Evolutionary conservation across 2,329 filamentous ascomycete species (phyloP).

Genomic region (Mycosphaerella arachidis): DNA sequence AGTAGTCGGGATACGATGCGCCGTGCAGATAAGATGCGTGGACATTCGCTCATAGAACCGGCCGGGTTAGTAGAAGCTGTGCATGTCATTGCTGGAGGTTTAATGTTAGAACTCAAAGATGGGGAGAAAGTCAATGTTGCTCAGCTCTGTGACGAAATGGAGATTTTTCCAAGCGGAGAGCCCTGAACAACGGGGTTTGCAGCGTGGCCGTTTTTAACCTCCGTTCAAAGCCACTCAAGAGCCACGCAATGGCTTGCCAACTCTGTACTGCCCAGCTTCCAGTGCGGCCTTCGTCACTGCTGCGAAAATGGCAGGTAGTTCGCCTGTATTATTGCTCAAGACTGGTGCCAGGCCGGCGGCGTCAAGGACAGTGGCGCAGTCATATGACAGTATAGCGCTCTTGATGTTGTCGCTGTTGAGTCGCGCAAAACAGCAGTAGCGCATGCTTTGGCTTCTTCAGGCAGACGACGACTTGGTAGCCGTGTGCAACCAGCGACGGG

Average conservation of each 20-base stretch:
- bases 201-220: no score
- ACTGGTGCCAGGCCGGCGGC: conserved; percentile 39
- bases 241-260: no score
- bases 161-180: background rate
- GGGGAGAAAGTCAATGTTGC: background rate
- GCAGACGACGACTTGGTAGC: conserved; percentile 38
- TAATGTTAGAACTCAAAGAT: no score
- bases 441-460: conserved; percentile 31
- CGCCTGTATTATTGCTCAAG: conserved; percentile 36
- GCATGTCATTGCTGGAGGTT: no score
- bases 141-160: background rate
- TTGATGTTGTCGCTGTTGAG: conserved; percentile 34
- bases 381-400: conserved; percentile 34
- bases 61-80: no score
- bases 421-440: conserved; percentile 36
- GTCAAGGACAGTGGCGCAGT: conserved; percentile 40
- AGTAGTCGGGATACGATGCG: no score
- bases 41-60: no score
- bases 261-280: no score
- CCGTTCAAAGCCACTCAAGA: no score
- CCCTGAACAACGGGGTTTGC: no score
- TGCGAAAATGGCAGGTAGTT: conserved; percentile 37
- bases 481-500: conserved; percentile 30
- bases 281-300: conserved; percentile 35
- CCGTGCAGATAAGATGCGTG: background rate